Evolutionary conservation across 257 asterid species (phyloP).

Genomic region (Plectranthus barbatus): DNA sequence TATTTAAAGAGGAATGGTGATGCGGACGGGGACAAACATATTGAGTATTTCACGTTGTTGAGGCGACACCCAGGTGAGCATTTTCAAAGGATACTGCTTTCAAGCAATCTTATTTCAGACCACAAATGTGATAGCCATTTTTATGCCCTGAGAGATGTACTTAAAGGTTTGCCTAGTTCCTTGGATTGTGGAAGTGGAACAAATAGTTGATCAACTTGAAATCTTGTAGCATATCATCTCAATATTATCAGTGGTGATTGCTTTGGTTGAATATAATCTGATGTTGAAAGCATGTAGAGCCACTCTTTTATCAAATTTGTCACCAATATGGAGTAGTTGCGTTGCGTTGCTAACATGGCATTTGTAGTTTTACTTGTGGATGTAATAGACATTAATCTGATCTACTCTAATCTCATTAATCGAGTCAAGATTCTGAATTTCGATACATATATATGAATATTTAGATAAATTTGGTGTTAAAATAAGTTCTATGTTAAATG

Average conservation of each 20-base stretch:
- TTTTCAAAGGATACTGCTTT: slow-evolving; percentile 68
- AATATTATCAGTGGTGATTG: not conserved
- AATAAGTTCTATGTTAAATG: too few species aligned
- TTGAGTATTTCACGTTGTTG: slow-evolving; percentile 56
- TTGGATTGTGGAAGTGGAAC: slow-evolving; percentile 23
- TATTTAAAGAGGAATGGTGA: slow-evolving; percentile 55
- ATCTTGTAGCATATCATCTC: not conserved
- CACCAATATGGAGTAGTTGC: too few species aligned
- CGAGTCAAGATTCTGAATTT: too few species aligned
- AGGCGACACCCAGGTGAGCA: slow-evolving; percentile 79
- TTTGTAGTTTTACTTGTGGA: too few species aligned
- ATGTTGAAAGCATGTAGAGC: too few species aligned
- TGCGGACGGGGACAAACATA: slow-evolving; percentile 14
- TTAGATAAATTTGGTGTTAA: too few species aligned
- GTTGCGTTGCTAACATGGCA: too few species aligned
- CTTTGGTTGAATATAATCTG: too few species aligned
- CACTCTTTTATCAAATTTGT: too few species aligned
- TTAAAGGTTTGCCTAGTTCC: slow-evolving; percentile 72
- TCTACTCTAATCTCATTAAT: too few species aligned
- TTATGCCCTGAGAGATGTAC: slow-evolving; percentile 80
- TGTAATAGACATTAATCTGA: too few species aligned
- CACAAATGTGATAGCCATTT: slow-evolving; percentile 86
- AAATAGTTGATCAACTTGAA: slow-evolving; percentile 9
- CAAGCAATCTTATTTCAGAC: slow-evolving; percentile 72
- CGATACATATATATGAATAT: too few species aligned